Base-by-base conservation (phyloP, 2,329 filamentous ascomycete species). In the Sclerotiophoma versabilis region DNA sequence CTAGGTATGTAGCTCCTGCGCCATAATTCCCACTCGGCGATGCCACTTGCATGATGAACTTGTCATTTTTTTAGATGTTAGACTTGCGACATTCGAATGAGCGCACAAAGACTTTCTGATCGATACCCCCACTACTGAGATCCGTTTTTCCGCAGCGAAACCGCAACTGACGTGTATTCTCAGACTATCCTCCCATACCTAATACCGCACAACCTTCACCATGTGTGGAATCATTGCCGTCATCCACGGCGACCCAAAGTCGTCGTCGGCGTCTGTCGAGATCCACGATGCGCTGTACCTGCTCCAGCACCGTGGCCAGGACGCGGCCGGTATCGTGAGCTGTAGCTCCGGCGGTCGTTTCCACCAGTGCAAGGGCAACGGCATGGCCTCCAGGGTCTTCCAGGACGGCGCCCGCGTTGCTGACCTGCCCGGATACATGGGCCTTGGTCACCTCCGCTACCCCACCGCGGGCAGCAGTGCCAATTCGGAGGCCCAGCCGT, bases 331-430 rank as follows among this genome's bases (percentile, higher is more conserved):
- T 60, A 93, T 96, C 64, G 86, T 92, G 43, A 90, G 80, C 66
- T 92, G 82, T 81, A 88, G 83, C 64, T 83, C 80, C 12, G 90
- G 90, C 29, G 92, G 93, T 58, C 84, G 91, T 36, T 88, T 96
- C 63, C 93, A 89, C 73, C 91, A 96, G 73, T 89, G 90, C 80
- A 97, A 97, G 79, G 92, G 92, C 62, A 92, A 92, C 71, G 93
- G 92, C 49, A 89, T 96, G 83, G 92, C 90, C 33, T 85, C 88
- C 53, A 90, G 88, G 72, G 92, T 96, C 64, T 96, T 96, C 76
- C 82, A 88, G 47, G 90, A 96, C 60, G 92, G 91, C 62, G 83
- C 85, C 54, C 84, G 89, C 58, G 82, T 93, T 33, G 79, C 84
- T 42, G 87, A 92, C 68, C 83, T 95, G 45, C 89, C 91, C 11